A percentile compares a stretch with the other conserved stretches of the same genome.
Conservation (phyloP, 2,329 filamentous ascomycete genomes). For the Ascochyta pisi region DNA sequence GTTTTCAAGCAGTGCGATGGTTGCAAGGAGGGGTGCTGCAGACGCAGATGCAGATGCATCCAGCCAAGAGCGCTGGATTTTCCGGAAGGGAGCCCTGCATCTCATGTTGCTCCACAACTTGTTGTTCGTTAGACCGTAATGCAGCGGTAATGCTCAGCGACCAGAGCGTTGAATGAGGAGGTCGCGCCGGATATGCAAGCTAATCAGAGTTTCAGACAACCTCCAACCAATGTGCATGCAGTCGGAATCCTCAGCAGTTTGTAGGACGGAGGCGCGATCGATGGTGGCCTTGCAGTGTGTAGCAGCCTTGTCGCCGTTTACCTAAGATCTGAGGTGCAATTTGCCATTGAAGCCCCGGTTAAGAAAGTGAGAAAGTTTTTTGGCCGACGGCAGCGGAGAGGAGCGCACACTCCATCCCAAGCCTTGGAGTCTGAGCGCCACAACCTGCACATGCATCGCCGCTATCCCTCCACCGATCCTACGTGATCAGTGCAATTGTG, state of each 20-base stretch:
- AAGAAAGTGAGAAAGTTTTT: neutral
- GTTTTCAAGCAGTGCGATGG: neutral
- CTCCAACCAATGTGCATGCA: neutral
- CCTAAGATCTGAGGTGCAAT: conserved; percentile 4
- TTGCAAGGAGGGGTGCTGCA: neutral
- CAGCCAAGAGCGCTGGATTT: neutral
- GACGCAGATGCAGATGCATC: conserved; percentile 4
- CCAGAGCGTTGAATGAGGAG: neutral
- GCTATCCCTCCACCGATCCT: conserved; percentile 3
- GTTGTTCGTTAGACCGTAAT: neutral
- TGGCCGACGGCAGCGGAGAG: conserved; percentile 4
- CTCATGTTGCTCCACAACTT: neutral
- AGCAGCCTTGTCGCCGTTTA: conserved; percentile 3
- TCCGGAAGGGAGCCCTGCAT: neutral
- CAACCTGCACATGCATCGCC: conserved; percentile 1
- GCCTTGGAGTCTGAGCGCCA: neutral
- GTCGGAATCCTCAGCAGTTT: neutral
- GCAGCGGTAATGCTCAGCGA: neutral
- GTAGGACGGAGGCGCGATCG: neutral
- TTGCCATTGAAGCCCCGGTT: neutral
- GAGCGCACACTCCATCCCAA: no score
- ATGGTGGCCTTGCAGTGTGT: neutral
- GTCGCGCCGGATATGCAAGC: conserved; percentile 1
- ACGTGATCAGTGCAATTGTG: neutral
- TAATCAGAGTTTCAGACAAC: neutral